Evolutionary conservation across 1,284 basidiomycete species (phyloP).

Genomic region (Trichosporon sp.): DNA sequence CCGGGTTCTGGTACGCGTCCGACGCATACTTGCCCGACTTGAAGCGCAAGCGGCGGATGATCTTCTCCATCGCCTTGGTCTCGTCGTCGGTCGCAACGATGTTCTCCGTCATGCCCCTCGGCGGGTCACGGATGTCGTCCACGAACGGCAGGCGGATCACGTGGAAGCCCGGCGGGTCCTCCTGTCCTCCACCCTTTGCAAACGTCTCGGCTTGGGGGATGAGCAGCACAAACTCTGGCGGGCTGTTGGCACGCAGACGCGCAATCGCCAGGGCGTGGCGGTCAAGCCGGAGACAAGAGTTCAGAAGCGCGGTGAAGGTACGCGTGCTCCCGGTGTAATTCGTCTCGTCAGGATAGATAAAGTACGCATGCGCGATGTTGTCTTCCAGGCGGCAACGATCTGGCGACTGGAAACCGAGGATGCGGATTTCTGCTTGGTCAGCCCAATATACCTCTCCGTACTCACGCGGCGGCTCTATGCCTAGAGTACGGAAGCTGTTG

Average conservation of each 20-base stretch:
- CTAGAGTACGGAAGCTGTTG: conserved; percentile 70
- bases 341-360: conserved; percentile 88
- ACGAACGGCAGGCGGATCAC: conserved; percentile 85
- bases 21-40: conserved; percentile 77
- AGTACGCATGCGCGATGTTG: conserved; percentile 84
- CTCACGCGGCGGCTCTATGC: conserved; percentile 64
- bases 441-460: conserved; percentile 2
- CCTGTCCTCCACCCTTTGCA: conserved; percentile 66
- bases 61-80: conserved; percentile 63
- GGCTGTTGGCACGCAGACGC: conserved; percentile 65
- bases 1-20: conserved; percentile 86
- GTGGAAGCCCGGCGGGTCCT: conserved; percentile 85
- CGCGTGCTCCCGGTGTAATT: conserved; percentile 80
- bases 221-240: conserved; percentile 77
- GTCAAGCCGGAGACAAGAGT: conserved; percentile 73
- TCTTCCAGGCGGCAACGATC: conserved; percentile 71
- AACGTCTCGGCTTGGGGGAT: conserved; percentile 80
- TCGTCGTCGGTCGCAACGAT: conserved; percentile 65
- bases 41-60: conserved; percentile 73
- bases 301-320: conserved; percentile 80
- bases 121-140: conserved; percentile 82
- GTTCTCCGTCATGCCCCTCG: conserved; percentile 49
- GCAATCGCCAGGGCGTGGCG: conserved; percentile 76
- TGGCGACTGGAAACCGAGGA: conserved; percentile 87
- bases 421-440: conserved; percentile 57